phyloP scores from a whole-genome alignment of 2,329 filamentous ascomycete genomes.

The Pseudomassariella vexata region DNA sequence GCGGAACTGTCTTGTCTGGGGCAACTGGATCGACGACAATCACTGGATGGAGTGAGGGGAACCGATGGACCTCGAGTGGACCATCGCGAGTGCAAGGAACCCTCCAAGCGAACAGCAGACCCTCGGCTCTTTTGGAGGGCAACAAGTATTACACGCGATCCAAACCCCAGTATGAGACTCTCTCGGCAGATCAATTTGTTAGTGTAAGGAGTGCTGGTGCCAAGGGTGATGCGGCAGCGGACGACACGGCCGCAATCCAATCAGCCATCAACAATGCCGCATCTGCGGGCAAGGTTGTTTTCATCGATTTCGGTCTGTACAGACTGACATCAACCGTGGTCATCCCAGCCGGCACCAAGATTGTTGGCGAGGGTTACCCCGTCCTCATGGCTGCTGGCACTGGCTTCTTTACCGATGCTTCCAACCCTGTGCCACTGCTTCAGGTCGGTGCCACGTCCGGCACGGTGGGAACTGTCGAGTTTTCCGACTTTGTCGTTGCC shows the following conservation, averaged over 20 bases:
- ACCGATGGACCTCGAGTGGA: slow-evolving; percentile 47
- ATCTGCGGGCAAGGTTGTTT: slow-evolving; percentile 42
- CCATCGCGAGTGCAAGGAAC: slow-evolving; percentile 40
- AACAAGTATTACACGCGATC: slow-evolving; percentile 54
- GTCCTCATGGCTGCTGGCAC: slow-evolving; percentile 48
- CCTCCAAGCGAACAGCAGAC: slow-evolving; percentile 30
- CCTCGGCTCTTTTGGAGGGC: slow-evolving; percentile 45
- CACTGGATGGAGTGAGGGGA: slow-evolving; percentile 61
- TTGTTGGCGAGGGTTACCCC: slow-evolving; percentile 26
- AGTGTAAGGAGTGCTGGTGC: slow-evolving; percentile 48
- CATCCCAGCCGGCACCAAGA: slow-evolving; percentile 35
- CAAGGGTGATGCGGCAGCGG: slow-evolving; percentile 63
- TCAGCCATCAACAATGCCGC: slow-evolving; percentile 46
- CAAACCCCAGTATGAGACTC: slow-evolving; percentile 65
- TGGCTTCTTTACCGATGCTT: slow-evolving; percentile 51
- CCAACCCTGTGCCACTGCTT: slow-evolving; percentile 57
- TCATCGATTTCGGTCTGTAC: slow-evolving; percentile 53
- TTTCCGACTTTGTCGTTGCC: slow-evolving; percentile 66
- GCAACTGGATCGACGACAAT: slow-evolving; percentile 47
- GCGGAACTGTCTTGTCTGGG: slow-evolving; percentile 48
- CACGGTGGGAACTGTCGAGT: slow-evolving; percentile 60
- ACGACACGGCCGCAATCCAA: slow-evolving; percentile 61
- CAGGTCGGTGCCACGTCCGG: slow-evolving; percentile 56
- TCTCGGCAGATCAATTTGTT: slow-evolving; percentile 53
- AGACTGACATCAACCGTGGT: slow-evolving; percentile 39